A percentile compares a stretch with the other conserved stretches of the same genome.
Evolutionary conservation across 345 rosid species (phyloP).

Genomic region (Streptanthus diversifolius): DNA sequence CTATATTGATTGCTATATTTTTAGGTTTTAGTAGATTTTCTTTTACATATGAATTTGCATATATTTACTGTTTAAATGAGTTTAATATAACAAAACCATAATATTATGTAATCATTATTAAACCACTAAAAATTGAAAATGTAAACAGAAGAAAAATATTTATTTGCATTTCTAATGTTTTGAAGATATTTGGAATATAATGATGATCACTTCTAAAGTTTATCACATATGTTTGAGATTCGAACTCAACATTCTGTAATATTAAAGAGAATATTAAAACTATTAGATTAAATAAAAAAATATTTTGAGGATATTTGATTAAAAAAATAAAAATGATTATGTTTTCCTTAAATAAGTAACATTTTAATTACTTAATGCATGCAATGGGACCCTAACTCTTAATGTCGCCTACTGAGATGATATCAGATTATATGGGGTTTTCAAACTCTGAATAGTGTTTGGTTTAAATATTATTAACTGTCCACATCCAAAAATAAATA

Average conservation of each 20-base stretch:
- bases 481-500: conserved; percentile 24
- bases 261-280: too few relatives aligned
- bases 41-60: not conserved
- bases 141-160: not conserved
- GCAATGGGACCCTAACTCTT: conserved; percentile 23
- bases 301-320: too few relatives aligned
- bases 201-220: too few relatives aligned
- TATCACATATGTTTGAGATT: too few relatives aligned
- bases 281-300: too few relatives aligned
- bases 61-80: not conserved
- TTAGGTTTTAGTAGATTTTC: not conserved
- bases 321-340: not conserved
- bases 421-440: conserved; percentile 4
- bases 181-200: too few relatives aligned
- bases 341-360: not conserved
- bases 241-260: too few relatives aligned
- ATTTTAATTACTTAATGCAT: not conserved
- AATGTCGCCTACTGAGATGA: conserved; percentile 11
- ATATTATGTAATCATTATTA: not conserved
- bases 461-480: conserved; percentile 6
- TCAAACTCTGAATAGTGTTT: conserved; percentile 9
- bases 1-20: not conserved
- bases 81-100: not conserved
- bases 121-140: not conserved
- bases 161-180: not conserved